Base-by-base conservation (phyloP, 2,329 filamentous ascomycete species). In the Trichoderma gracile region DNA sequence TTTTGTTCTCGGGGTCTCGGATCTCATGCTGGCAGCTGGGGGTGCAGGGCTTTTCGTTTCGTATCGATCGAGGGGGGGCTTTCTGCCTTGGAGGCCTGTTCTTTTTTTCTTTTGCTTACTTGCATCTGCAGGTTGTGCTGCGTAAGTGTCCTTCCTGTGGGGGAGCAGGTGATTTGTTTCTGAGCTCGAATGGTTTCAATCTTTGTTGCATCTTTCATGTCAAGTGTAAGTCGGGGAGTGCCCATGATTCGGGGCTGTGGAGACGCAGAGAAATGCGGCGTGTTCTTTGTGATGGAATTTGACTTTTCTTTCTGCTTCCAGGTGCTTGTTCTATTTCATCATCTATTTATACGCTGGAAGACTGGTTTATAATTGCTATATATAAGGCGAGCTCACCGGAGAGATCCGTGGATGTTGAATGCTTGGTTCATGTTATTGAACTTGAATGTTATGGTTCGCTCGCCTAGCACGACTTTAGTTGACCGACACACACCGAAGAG, bases 241-340 rank as follows among this genome's bases (percentile, higher is more conserved):
- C 33, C 33, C 33, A 38, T 47, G 61, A 57, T 64, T 40, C 23
- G 23, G 45, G 33, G n/a, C 33, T 45, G 61, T 46, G 49, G 49
- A 42, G 59, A 38, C 33, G 27, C 10, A 19, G 49, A 45, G 49
- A 46, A 49, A 61, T 30, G 57, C 45, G 50, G 25, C n/a, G 19
- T 42, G 58, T 25, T 62, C 25, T 45, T 23, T 50, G 53, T 42
- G 45, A 57, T 55, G 61, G 45, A 45, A 64, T 64, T 52, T 50
- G 45, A 53, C 50, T 50, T 52, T 64, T 38, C 12, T 38, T 10
- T 23, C 40, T 54, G 8, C 30, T 54, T 53, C 1, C n/a, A 33
- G 1, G 30, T 45, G 10, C 8, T 27, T 30, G 38, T 38, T 42
- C 42, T 59, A 19, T n/a, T 5, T 45, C 17, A 19, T 52, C 27